A percentile compares a stretch with the other conserved stretches of the same genome.
Conservation (phyloP, 2,329 filamentous ascomycete species). For the Hymenoscyphus occultus region DNA sequence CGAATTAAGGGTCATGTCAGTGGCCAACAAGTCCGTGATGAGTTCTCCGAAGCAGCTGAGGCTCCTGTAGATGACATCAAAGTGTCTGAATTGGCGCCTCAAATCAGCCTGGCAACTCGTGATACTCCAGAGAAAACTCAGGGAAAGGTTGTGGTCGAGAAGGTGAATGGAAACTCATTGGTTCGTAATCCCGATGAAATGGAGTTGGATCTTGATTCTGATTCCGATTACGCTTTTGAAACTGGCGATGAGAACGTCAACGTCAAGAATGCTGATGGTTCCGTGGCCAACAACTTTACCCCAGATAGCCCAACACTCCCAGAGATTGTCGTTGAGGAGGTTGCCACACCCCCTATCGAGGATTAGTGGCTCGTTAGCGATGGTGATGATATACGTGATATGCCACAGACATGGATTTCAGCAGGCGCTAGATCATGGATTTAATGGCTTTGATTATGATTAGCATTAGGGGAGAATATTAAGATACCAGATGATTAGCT, state of each 20-base stretch:
- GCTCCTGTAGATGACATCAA: not conserved
- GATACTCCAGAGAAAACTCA: no score
- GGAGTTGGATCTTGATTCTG: slow-evolving; percentile 9
- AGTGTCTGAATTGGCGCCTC: no score
- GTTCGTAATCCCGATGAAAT: slow-evolving; percentile 15
- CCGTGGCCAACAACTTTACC: not conserved
- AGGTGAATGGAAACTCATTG: not conserved
- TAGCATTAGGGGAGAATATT: no score
- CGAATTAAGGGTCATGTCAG: not conserved
- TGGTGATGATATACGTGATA: not conserved
- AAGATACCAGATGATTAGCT: no score
- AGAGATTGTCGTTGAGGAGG: not conserved
- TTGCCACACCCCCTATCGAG: not conserved
- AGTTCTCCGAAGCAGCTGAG: no score
- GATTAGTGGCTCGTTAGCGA: not conserved
- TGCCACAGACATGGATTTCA: no score
- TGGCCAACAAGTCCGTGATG: not conserved
- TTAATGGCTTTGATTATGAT: no score
- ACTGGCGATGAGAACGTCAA: not conserved
- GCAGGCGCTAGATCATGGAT: no score
- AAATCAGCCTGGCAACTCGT: no score
- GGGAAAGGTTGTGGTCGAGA: not conserved
- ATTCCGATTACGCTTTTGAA: slow-evolving; percentile 6
- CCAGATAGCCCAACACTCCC: not conserved
- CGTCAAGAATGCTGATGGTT: not conserved